These are phyloP conservation scores for Tetracentron sinense DNA, from an alignment of 164 flowering plant species.

Conservation along the genomic window DNA sequence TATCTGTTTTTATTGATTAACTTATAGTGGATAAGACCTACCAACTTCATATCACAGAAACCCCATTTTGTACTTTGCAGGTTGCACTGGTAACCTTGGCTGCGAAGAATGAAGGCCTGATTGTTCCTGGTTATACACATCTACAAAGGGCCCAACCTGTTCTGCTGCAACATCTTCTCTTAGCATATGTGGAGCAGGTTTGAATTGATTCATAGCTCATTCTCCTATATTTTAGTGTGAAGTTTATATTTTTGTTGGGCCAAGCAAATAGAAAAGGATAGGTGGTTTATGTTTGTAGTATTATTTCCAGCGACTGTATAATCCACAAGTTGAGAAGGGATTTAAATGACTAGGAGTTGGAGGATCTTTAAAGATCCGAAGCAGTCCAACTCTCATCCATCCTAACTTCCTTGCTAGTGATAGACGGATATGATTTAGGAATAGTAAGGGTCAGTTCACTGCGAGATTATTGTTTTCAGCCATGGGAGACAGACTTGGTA, in stretches of 20 bases:
- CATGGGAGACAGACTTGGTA: too few relatives aligned
- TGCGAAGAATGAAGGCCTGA: constrained; percentile 61
- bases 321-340: too few relatives aligned
- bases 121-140: constrained; percentile 98
- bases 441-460: too few relatives aligned
- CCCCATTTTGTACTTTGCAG: constrained; percentile 27
- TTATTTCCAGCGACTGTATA: background rate
- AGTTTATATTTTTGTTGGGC: background rate
- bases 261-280: background rate
- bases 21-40: background rate
- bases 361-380: too few relatives aligned
- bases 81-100: constrained; percentile 73
- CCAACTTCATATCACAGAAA: background rate
- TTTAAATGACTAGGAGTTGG: too few relatives aligned
- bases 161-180: constrained; percentile 78
- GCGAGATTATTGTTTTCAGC: too few relatives aligned
- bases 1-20: background rate
- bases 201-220: constrained; percentile 1
- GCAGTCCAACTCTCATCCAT: too few relatives aligned
- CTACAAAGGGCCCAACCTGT: constrained; percentile 97
- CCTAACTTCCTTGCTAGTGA: too few relatives aligned
- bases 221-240: background rate
- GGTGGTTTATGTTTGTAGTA: background rate
- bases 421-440: too few relatives aligned
- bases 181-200: constrained; percentile 98